Base-by-base conservation (phyloP, 495 filamentous ascomycete species). In the Diplogelasinospora grovesii region DNA sequence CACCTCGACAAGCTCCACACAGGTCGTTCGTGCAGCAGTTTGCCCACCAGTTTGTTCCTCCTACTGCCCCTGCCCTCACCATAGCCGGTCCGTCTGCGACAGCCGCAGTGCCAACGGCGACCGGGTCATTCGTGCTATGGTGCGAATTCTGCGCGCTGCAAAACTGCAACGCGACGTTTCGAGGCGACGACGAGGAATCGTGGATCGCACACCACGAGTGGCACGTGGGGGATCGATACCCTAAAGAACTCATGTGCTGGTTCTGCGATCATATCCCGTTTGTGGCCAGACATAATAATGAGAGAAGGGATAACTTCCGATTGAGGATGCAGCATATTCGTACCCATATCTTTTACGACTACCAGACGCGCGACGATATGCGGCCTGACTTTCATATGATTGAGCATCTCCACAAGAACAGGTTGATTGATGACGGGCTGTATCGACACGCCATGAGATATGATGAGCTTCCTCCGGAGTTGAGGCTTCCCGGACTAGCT, bases 321-420 rank as follows among this genome's bases (percentile, higher is more conserved):
- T 3, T 39, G 2, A 61, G 71, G 23, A 69, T 75, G 70, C 6
- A 39, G 6, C 73, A 77, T 43, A 66, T 74, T 26, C 50, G 43
- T 2, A 21, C 18, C 0, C 71, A 77, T 36, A 58, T 69, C 36
- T 15, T 41, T 5, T 34, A 56, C 3, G 49, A 58, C 15, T 26
- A 48, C 8, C 31, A 20, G 10, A 43, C 37, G 10, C 34, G 15
- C 15, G 5, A 45, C 3, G 6, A 59, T 16, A 59, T 59, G 41
- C 62, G 66, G 2, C 68, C 68, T 0, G 73, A 75, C 34, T 65
- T 64, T 33, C 38, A 41, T 10, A 36, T 71, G 25, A 14, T 58
- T 14, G 16, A 52, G 1, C 65, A 71, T 51, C 31, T 70, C 39
- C 19, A 30, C 13, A 9, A 33, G 0, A 8, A 51, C 6, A 13